These are phyloP conservation scores for Nemania diffusa DNA, from an alignment of 2,329 filamentous ascomycete genomes.

Conservation along the genomic window DNA sequence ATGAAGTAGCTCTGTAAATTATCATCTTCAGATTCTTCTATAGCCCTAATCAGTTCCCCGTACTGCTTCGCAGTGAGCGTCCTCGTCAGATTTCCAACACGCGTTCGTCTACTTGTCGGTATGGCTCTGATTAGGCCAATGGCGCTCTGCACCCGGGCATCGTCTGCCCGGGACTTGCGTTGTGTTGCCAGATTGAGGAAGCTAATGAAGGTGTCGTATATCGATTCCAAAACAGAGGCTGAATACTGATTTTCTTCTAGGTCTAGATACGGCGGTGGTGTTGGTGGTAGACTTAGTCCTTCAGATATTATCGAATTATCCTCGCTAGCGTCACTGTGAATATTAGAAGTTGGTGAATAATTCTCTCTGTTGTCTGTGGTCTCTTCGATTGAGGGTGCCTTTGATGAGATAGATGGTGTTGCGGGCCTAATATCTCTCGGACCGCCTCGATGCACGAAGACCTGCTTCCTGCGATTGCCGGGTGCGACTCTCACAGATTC, in stretches of 20 bases:
- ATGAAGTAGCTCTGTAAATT: background rate
- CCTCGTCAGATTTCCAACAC: constrained; percentile 12
- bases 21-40: constrained; percentile 17
- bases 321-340: background rate
- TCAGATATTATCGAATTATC: background rate
- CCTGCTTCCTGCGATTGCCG: background rate
- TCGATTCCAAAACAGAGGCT: background rate
- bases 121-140: constrained; percentile 19
- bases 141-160: constrained; percentile 11
- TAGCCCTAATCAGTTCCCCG: constrained; percentile 7
- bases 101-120: constrained; percentile 4
- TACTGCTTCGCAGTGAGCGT: constrained; percentile 24
- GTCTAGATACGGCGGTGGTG: background rate
- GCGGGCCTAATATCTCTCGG: background rate
- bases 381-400: background rate
- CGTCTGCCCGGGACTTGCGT: constrained; percentile 17
- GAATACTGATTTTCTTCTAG: background rate
- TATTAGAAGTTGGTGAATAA: background rate
- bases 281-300: background rate
- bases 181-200: constrained; percentile 29
- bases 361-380: background rate
- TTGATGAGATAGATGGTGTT: constrained; percentile 9
- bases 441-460: background rate
- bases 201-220: constrained; percentile 5
- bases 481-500: constrained; percentile 6